These are phyloP conservation scores for Chimonanthus salicifolius DNA, from an alignment of 164 flowering plant genomes.

Conservation along the genomic window DNA sequence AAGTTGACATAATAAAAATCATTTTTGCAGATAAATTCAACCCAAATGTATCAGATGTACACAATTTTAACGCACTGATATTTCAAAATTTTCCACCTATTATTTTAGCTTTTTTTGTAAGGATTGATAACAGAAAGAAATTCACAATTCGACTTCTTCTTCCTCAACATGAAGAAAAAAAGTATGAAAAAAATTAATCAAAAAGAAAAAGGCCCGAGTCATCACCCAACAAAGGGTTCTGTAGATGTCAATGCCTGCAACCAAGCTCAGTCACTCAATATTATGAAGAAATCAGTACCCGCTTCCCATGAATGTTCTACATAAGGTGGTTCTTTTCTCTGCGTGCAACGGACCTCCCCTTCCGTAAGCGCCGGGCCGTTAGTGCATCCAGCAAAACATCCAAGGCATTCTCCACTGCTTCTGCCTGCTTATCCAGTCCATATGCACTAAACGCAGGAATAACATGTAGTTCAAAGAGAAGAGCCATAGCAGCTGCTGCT, in stretches of 20 bases:
- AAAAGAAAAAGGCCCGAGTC: too few relatives aligned
- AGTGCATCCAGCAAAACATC: slow-evolving; percentile 54
- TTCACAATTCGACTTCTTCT: too few relatives aligned
- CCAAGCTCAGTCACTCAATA: not conserved
- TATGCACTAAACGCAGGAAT: slow-evolving; percentile 38
- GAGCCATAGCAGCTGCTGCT: slow-evolving; percentile 81
- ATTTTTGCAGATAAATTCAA: too few relatives aligned
- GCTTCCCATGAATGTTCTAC: not conserved
- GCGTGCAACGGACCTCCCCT: slow-evolving; percentile 86
- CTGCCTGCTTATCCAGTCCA: slow-evolving; percentile 63
- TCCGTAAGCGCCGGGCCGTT: slow-evolving; percentile 61
- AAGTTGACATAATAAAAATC: too few relatives aligned
- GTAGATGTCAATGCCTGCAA: not conserved
- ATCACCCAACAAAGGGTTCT: not conserved
- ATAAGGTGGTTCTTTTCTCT: slow-evolving; percentile 24
- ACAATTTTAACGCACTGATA: too few relatives aligned
- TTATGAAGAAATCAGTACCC: not conserved
- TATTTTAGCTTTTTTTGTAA: too few relatives aligned
- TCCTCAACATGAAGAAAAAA: too few relatives aligned
- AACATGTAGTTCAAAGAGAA: slow-evolving; percentile 63
- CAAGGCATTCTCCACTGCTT: slow-evolving; percentile 58
- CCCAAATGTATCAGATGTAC: too few relatives aligned
- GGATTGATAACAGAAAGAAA: too few relatives aligned
- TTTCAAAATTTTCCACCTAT: too few relatives aligned
- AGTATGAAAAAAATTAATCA: too few relatives aligned